Conservation (phyloP, 768 basidiomycete species). For the Lyophyllum atratum region DNA sequence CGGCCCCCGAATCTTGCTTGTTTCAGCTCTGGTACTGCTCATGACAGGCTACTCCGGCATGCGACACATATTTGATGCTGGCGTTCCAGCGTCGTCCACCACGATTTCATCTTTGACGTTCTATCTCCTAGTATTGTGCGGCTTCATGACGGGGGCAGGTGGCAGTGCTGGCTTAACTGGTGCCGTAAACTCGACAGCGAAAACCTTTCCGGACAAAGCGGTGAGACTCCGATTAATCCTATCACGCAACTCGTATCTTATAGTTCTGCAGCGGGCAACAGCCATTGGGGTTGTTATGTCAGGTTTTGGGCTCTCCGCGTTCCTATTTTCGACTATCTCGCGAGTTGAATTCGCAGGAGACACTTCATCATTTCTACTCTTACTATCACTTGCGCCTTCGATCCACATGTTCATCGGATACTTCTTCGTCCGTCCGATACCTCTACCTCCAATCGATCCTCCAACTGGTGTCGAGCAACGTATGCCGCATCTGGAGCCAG, state of each 20-base stretch:
- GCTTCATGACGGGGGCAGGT: conserved; percentile 76
- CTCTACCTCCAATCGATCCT: conserved; percentile 44
- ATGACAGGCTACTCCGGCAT: conserved; percentile 79
- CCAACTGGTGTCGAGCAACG: conserved; percentile 20
- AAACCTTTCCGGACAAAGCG: conserved; percentile 71
- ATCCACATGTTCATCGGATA: conserved; percentile 77
- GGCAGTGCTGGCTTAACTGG: conserved; percentile 70
- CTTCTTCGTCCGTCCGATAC: conserved; percentile 71
- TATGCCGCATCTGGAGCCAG: conserved; percentile 12
- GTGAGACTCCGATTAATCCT: conserved; percentile 39
- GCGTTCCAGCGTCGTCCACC: conserved; percentile 43
- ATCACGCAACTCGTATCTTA: not conserved
- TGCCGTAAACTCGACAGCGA: conserved; percentile 82
- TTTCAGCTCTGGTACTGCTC: conserved; percentile 59
- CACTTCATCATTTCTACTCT: conserved; percentile 72
- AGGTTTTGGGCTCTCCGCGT: conserved; percentile 90
- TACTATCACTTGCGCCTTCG: conserved; percentile 78
- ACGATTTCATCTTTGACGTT: conserved; percentile 48
- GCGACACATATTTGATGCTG: conserved; percentile 39
- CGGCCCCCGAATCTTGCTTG: conserved; percentile 74
- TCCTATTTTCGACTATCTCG: conserved; percentile 81
- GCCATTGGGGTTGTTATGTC: conserved; percentile 82
- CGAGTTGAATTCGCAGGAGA: conserved; percentile 74
- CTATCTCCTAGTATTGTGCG: conserved; percentile 56
- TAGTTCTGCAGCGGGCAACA: conserved; percentile 60